phyloP scores from a whole-genome alignment of 495 filamentous ascomycete species.

The Aspergillus leporis region DNA sequence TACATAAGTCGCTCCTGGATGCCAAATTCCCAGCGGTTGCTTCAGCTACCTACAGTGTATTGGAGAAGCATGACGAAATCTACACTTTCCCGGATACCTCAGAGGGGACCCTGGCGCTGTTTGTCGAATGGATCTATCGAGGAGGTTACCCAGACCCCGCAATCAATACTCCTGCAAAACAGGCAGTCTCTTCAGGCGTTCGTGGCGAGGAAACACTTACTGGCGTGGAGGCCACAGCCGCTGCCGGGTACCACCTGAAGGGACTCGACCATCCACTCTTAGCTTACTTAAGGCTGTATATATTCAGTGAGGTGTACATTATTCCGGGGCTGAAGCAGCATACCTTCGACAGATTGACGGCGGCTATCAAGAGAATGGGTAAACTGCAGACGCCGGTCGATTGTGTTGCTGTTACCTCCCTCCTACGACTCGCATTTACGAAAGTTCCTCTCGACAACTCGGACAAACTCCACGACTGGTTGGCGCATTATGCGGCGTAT shows the following conservation, averaged over 20 bases:
- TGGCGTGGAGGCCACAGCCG: too few species aligned
- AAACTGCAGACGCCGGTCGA: background rate
- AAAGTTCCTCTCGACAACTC: background rate
- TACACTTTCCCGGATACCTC: background rate
- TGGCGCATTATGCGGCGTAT: background rate
- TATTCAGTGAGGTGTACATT: conserved; percentile 4
- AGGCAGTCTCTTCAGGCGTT: too few species aligned
- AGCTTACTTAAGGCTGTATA: background rate
- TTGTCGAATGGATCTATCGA: conserved; percentile 11
- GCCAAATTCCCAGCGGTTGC: background rate
- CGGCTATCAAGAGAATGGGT: background rate
- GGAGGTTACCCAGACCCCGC: conserved; percentile 3
- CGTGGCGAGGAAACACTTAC: too few species aligned
- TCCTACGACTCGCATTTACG: background rate
- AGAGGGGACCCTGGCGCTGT: conserved; percentile 4
- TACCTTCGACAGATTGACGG: background rate
- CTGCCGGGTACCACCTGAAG: background rate
- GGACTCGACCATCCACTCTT: background rate
- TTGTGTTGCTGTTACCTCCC: background rate
- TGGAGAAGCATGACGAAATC: background rate
- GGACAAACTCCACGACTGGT: background rate
- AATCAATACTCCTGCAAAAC: too few species aligned
- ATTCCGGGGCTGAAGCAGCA: background rate
- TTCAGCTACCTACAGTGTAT: background rate
- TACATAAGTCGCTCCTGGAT: conserved; percentile 4